Evolutionary conservation across 495 filamentous ascomycete genomes (phyloP), one percentile per base, ranked within the genome.

Genomic region (Aspergillus mulundensis): DNA sequence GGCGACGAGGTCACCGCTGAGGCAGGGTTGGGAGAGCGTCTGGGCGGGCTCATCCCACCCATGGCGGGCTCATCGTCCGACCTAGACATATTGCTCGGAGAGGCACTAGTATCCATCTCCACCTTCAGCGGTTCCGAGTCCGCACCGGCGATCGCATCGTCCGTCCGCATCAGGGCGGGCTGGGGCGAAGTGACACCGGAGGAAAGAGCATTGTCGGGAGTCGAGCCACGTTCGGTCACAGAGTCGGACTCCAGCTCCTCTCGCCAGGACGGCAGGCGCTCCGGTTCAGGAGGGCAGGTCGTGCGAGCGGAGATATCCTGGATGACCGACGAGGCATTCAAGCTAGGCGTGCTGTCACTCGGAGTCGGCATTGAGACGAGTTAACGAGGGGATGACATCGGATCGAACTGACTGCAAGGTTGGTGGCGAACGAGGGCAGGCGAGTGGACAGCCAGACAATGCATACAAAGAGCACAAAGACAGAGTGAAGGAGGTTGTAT

Each of bases 301-400:
- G 77, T 70, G 65, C 79, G 82, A 56, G 69, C 66, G 51, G 74
- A 73, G 57, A 75, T 69, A 60, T 77, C 79, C 51, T 68, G 74
- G 66, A 59, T 68, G 70, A 74, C 79, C 65, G 77, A 76, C 57
- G 73, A 70, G 30, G 66, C 63, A 71, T 61, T 61, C 54, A 75
- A 69, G 36, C 59, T 60, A 56, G 68, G 64, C 56, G 72, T 72
- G 67, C 73, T 75, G 68, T 79, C 70, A 70, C 75, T 77, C 56
- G 79, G 81, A 52, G 82, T 86, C 61, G 82, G 83, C 81, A 85
- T 86, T 70, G 73, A 74, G 67, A 63, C 70, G 62, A 59, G 65
- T 74, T 58, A 76, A 59, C 53, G 56, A 59, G 63, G 59, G 61
- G 66, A 61, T 67, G 66, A 74, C 75, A 77, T 77, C 65, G 72